These are phyloP conservation scores for Podila minutissima DNA, from an alignment of 192 early-diverging fungal species.

Conservation along the genomic window DNA sequence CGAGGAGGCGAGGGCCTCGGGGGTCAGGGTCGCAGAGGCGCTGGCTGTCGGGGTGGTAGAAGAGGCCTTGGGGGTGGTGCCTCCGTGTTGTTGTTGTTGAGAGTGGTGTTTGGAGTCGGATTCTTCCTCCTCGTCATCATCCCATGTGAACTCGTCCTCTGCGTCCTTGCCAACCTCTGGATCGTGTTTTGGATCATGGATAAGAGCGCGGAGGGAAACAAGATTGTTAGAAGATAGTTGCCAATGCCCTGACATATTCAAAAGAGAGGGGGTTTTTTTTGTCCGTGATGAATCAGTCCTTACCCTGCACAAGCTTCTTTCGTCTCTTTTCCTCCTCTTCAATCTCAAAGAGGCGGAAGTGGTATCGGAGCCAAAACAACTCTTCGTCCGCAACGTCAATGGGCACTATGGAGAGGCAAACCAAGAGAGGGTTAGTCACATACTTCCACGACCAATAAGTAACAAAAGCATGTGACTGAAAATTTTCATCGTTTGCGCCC, in stretches of 20 bases:
- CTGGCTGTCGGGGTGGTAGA: slow-evolving; percentile 17
- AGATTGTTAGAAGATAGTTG: neutral
- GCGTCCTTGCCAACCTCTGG: slow-evolving; percentile 40
- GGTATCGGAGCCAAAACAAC: slow-evolving; percentile 62
- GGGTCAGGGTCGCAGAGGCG: neutral
- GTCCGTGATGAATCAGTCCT: neutral
- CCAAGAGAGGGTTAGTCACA: neutral
- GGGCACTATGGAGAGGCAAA: slow-evolving; percentile 38
- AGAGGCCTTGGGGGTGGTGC: slow-evolving; percentile 37
- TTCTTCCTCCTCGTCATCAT: slow-evolving; percentile 44
- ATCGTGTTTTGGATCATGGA: neutral
- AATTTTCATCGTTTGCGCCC: neutral
- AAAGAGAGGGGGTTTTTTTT: neutral
- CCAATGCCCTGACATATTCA: neutral
- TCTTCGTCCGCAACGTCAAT: slow-evolving; percentile 55
- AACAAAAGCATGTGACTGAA: neutral
- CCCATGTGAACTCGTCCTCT: slow-evolving; percentile 49
- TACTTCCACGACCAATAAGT: neutral
- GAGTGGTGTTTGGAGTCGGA: neutral
- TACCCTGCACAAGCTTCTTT: slow-evolving; percentile 58
- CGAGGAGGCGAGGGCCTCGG: slow-evolving; percentile 38
- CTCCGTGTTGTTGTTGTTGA: slow-evolving; percentile 30
- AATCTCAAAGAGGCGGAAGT: slow-evolving; percentile 59
- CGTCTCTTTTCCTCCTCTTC: slow-evolving; percentile 65
- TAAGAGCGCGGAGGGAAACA: neutral